phyloP scores from a whole-genome alignment of 1,139 yeast genomes.

The Protomyces gravidus region DNA sequence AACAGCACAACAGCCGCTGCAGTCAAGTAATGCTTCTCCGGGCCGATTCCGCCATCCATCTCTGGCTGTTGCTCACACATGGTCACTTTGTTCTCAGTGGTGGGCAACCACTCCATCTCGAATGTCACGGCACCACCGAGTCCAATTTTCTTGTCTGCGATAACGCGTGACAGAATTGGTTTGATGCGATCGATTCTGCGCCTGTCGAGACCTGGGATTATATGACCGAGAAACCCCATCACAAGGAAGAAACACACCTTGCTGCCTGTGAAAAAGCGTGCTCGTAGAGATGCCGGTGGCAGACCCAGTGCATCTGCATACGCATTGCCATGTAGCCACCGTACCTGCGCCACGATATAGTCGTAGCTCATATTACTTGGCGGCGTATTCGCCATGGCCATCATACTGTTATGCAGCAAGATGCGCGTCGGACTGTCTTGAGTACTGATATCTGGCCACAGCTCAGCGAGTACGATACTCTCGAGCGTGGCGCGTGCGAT shows the following conservation, averaged over 20 bases:
- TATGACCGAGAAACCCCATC: constrained; percentile 20
- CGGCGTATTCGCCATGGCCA: constrained; percentile 19
- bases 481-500: constrained; percentile 26
- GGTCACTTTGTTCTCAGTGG: neutral
- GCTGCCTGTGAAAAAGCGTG: constrained; percentile 15
- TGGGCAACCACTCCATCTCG: constrained; percentile 20
- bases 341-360: constrained; percentile 26
- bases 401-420: constrained; percentile 15
- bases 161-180: constrained; percentile 7
- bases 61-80: neutral
- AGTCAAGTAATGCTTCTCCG: constrained; percentile 24
- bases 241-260: constrained; percentile 26
- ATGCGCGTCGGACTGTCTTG: constrained; percentile 7
- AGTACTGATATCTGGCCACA: constrained; percentile 13
- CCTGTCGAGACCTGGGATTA: constrained; percentile 21
- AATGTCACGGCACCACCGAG: constrained; percentile 18
- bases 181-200: constrained; percentile 20
- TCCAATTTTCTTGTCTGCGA: constrained; percentile 13
- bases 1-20: constrained; percentile 6
- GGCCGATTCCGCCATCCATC: constrained; percentile 6
- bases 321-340: constrained; percentile 21
- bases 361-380: constrained; percentile 21
- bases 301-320: constrained; percentile 15
- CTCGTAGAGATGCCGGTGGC: constrained; percentile 4
- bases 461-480: constrained; percentile 19